Base-by-base conservation (phyloP, 2,329 filamentous ascomycete genomes). In the Ophiostoma pallidulum region DNA sequence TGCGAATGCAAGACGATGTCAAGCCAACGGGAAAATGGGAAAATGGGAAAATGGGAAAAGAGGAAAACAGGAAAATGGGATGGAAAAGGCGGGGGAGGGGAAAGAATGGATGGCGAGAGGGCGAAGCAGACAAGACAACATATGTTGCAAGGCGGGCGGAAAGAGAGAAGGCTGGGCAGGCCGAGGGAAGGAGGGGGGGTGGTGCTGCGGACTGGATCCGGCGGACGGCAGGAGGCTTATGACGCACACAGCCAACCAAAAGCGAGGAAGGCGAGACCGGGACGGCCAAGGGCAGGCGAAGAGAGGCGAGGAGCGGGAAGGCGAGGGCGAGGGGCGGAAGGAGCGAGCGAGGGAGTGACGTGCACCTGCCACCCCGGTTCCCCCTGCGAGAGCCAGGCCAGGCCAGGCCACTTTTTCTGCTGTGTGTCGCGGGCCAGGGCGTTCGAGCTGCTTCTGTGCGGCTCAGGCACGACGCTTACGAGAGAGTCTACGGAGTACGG, bases 361-460 rank as follows among this genome's bases (percentile, higher is more conserved):
- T n/a, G n/a, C n/a, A n/a, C n/a, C n/a, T n/a, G n/a, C n/a, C n/a
- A n/a, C n/a, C n/a, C n/a, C n/a, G n/a, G n/a, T n/a, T n/a, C n/a
- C n/a, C n/a, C n/a, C n/a, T n/a, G n/a, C n/a, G n/a, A 29, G 22
- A 26, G 18, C 35, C 13, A 16, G 19, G 28, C 28, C 31, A 16
- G 35, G 24, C 14, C 10, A 36, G 41, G 41, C 28, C 41, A 44
- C n/a, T 32, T 44, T 44, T 44, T 32, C 41, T 19, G 32, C 41
- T n/a, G 8, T 20, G 32, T 37, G 33, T 38, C 41, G 28, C 41
- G 26, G 16, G 6, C 24, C 16, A n/a, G 22, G 8, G 26, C 18
- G 3, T 32, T 45, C 43, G 26, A 45, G 26, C 35, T 1, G 35
- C 13, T 47, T 41, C 22, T 14, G 14, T 33, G 19, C 16, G 13